Evolutionary conservation across 352 stramenopile species (phyloP), one percentile per base, ranked within the genome.

Genomic region (Phytopythium delawarense): DNA sequence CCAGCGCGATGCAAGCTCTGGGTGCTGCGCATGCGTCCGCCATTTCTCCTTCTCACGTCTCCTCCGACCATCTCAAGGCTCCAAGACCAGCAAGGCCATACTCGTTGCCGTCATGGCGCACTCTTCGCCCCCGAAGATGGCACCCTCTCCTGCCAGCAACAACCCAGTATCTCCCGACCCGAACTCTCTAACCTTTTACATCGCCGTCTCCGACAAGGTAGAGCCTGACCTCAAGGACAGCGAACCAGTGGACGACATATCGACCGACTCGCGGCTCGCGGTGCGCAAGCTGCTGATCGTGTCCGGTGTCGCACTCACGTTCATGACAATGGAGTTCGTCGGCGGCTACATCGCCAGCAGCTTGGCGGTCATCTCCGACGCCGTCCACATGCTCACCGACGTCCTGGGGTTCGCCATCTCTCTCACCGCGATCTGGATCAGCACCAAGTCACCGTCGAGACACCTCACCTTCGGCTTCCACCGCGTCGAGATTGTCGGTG

Each of bases 391-490:
- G 64, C 69, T 91, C 13, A 87, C 79, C 42, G 84, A 91, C 64
- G 75, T 89, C 12, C 79, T 78, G 21, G 78, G 76, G n/a, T 93
- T 91, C 61, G 81, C 67, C 62, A 91, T 92, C 65, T 87, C 76
- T 51, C 72, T 91, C 25, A 85, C 88, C 62, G 84, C 79, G n/a
- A 87, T 91, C 52, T 88, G 84, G 83, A 62, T 90, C 49, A 63
- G 64, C 58, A 82, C 79, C 59, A 35, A 86, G 57, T 87, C 88
- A 15, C 85, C 82, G 20, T 91, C 78, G 30, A 74, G 61, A 28
- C 84, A 72, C 21, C 62, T 94, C 59, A 98, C 91, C 35, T 99
- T 96, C 82, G 96, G 97, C 37, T 95, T 98, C 52, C 90, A 97
- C 61, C 82, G 97, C 30, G 93, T 90, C 7, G 97, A 99, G 67